A percentile compares a stretch with the other conserved stretches of the same genome.
phyloP scores from a whole-genome alignment of 164 flowering plant species.

The Tinospora cordifolia region DNA sequence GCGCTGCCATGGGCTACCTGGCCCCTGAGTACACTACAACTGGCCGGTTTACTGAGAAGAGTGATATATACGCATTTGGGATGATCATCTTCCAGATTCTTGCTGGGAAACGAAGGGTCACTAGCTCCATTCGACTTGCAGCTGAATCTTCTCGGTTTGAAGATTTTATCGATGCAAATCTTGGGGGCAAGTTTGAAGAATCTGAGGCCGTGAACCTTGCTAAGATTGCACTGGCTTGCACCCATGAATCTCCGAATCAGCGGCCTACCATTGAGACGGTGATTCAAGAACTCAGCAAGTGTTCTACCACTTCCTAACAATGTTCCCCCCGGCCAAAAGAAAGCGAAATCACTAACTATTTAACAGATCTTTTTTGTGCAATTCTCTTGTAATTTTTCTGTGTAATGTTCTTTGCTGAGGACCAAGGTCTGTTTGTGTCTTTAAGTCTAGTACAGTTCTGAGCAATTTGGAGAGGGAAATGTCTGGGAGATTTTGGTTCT shows the following conservation, averaged over 20 bases:
- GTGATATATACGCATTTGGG: conserved; percentile 89
- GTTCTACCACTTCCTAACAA: conserved; percentile 19
- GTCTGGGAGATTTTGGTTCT: no score
- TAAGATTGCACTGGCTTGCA: conserved; percentile 55
- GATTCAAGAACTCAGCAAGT: conserved; percentile 46
- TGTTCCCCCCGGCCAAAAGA: no score
- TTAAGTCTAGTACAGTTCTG: no score
- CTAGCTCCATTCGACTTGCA: conserved; percentile 29
- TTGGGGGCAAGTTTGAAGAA: conserved; percentile 51
- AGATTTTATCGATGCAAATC: conserved; percentile 62
- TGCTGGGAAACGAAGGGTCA: conserved; percentile 51
- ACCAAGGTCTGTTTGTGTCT: not conserved
- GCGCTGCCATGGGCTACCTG: conserved; percentile 96
- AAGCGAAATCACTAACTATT: conserved; percentile 3
- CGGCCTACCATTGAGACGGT: conserved; percentile 62
- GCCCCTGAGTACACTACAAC: conserved; percentile 91
- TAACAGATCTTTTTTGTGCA: not conserved
- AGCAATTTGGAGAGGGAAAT: no score
- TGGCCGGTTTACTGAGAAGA: conserved; percentile 82
- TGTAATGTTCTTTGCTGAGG: not conserved
- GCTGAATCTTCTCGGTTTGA: conserved; percentile 47
- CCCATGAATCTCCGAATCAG: conserved; percentile 53
- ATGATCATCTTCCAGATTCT: conserved; percentile 66
- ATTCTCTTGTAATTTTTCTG: not conserved
- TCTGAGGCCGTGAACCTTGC: conserved; percentile 62